Percentiles rank a stretch among this genome's conserved stretches.
Conservation (phyloP, 2,329 filamentous ascomycete genomes). For the Fusarium chlamydosporum region DNA sequence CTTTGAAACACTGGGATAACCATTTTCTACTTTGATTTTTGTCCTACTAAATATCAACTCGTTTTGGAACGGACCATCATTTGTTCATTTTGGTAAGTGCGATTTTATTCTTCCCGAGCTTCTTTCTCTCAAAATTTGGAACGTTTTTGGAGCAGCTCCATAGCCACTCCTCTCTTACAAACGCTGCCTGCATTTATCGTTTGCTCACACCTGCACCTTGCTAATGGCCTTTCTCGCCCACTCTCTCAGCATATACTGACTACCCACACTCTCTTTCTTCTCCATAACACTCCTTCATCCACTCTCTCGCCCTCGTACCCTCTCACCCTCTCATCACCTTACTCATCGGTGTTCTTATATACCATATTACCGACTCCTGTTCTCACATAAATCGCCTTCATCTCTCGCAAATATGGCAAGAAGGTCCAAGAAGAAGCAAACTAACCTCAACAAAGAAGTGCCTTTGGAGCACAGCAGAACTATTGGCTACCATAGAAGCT, state of each 20-base stretch:
- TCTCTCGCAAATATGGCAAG: neutral
- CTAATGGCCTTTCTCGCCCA: neutral
- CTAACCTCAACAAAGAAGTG: neutral
- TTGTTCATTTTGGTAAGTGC: neutral
- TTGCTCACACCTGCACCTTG: neutral
- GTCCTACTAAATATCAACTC: neutral
- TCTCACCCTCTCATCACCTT: neutral
- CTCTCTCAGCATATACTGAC: neutral
- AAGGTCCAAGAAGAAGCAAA: neutral
- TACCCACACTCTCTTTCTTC: too few relatives aligned
- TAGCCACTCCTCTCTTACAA: neutral
- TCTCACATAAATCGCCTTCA: neutral
- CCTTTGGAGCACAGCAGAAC: neutral
- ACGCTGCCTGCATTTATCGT: neutral
- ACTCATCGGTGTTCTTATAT: neutral
- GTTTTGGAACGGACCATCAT: neutral
- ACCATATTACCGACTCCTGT: neutral
- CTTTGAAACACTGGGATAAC: neutral
- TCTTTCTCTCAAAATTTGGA: neutral
- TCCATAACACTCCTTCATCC: neutral
- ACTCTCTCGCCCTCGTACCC: neutral
- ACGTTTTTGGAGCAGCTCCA: neutral
- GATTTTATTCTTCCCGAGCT: neutral
- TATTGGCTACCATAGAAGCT: too few relatives aligned
- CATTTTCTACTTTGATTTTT: neutral